Evolutionary conservation across 495 filamentous ascomycete species (phyloP), one percentile per base, ranked within the genome.

Genomic region (Aspergillus nanangensis): DNA sequence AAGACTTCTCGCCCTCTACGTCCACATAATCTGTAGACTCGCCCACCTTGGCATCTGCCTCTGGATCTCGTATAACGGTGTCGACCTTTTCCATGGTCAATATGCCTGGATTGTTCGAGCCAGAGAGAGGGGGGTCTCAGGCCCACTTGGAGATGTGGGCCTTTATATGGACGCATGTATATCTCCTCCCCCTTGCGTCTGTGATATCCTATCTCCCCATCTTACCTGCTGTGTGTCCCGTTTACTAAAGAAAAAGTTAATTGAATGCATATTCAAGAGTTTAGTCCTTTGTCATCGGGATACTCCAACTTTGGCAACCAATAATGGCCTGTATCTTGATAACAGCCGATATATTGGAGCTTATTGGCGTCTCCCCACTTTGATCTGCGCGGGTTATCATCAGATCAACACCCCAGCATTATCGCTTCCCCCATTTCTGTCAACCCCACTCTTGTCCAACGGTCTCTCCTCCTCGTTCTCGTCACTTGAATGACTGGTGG

Each of bases 361-460:
- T 29, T 29, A 5, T 29, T 29, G 25, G 25, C 34, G 27, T 29
- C 25, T 29, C 25, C 11, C 25, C 11, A 11, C 25, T 5, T 5
- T 29, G 25, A 29, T 29, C 25, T 5, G 11, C 25, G n/a, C n/a
- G n/a, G n/a, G n/a, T n/a, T n/a, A n/a, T n/a, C n/a, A n/a, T n/a
- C 19, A 20, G 37, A 23, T n/a, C 32, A 29, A 5, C 7, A 38
- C 25, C 37, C 36, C 32, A 4, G 43, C 19, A 25, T 48, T 48
- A 14, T 48, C 32, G 9, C 24, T 22, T 44, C 40, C 57, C 54
- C 55, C 56, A 56, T 56, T 40, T 46, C 58, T 56, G 52, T 44
- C 24, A 25, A n/a, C 58, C 55, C 47, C 50, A 51, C 43, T 36
- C 44, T 46, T 48, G 31, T 35, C 19, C 52, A 20, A 11, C 22